These are phyloP conservation scores for Delonix regia DNA, from an alignment of 306 rosid species.

Conservation along the genomic window DNA sequence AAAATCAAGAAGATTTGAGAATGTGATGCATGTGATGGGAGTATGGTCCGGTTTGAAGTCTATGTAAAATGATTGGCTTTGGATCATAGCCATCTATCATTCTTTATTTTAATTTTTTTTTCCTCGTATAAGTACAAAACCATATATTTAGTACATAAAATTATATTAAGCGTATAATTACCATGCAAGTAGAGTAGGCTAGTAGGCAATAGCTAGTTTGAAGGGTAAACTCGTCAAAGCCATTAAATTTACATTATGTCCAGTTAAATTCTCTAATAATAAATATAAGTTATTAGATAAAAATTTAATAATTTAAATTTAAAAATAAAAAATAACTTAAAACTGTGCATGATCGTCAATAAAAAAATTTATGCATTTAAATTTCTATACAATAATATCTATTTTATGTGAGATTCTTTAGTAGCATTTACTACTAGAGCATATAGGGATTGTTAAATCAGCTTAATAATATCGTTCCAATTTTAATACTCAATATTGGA, in stretches of 20 bases:
- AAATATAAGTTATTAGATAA: too few species aligned
- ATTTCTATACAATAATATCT: too few species aligned
- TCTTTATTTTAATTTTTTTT: conserved; percentile 25
- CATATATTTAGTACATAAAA: not conserved
- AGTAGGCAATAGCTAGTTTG: conserved; percentile 21
- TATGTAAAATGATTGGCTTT: conserved; percentile 48
- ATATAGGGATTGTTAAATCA: too few species aligned
- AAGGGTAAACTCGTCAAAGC: conserved; percentile 33
- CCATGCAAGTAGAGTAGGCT: not conserved
- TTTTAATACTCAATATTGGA: too few species aligned
- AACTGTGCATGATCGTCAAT: too few species aligned
- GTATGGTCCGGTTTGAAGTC: conserved; percentile 50
- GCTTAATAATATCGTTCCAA: not conserved
- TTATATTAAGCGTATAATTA: not conserved
- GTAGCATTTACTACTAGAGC: too few species aligned
- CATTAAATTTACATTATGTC: too few species aligned
- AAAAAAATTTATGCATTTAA: too few species aligned
- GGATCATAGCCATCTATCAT: conserved; percentile 37
- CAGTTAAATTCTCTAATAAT: too few species aligned
- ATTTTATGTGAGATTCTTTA: too few species aligned
- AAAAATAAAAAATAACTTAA: too few species aligned
- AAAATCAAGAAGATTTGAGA: conserved; percentile 32
- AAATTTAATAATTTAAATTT: too few species aligned
- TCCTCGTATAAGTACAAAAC: conserved; percentile 28
- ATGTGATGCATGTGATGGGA: conserved; percentile 63